Evolutionary conservation across 2,329 filamentous ascomycete genomes (phyloP).

Genomic region (Zymoseptoria crescenta): DNA sequence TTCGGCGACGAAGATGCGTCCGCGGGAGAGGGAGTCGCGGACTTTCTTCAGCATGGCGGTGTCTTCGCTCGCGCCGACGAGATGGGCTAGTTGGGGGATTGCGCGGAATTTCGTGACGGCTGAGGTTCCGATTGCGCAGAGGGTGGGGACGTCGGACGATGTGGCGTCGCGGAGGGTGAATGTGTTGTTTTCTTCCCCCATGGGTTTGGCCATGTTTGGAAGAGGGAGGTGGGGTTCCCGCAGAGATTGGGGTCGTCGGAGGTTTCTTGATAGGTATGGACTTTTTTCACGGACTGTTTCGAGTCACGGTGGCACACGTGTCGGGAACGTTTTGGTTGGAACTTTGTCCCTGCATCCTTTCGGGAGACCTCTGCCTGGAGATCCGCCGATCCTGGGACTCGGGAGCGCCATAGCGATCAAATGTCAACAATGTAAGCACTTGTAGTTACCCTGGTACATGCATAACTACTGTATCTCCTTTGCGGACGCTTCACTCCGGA

Average conservation of each 20-base stretch:
- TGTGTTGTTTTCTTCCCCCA: background rate
- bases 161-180: constrained; percentile 6
- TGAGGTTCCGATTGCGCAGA: background rate
- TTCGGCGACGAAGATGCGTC: constrained; percentile 6
- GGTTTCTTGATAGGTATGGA: background rate
- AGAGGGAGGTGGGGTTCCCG: too few species aligned
- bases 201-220: background rate
- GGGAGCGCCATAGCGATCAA: too few species aligned
- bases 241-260: too few species aligned
- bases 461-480: too few species aligned
- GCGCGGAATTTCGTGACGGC: constrained; percentile 2
- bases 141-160: background rate
- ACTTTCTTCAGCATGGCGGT: background rate
- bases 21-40: constrained; percentile 5
- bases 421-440: too few species aligned
- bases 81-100: constrained; percentile 6
- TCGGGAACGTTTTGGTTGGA: background rate
- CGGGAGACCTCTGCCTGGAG: background rate
- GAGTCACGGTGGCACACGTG: background rate
- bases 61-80: background rate
- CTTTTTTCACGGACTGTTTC: background rate
- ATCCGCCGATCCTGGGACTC: too few species aligned
- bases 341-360: background rate
- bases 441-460: too few species aligned
- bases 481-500: too few species aligned